A percentile compares a stretch with the other conserved stretches of the same genome.
phyloP scores from a whole-genome alignment of 164 flowering plant genomes.

The Stephania japonica region DNA sequence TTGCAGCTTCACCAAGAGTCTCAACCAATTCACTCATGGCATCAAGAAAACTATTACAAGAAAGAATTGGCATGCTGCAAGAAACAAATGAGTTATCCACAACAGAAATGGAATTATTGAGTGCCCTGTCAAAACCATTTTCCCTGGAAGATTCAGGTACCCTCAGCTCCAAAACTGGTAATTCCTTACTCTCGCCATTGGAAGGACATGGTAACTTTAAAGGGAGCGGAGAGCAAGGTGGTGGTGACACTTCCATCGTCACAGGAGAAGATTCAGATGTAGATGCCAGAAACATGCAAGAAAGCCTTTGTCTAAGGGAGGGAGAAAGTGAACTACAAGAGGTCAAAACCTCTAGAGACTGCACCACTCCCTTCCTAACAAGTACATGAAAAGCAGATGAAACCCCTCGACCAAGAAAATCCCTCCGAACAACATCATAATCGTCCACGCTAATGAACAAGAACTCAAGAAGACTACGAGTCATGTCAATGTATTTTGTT shows the following conservation, averaged over 20 bases:
- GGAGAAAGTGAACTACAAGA: conserved; percentile 50
- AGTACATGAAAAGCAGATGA: conserved; percentile 50
- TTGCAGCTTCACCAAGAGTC: conserved; percentile 22
- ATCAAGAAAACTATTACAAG: conserved; percentile 11
- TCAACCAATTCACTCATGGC: conserved; percentile 21
- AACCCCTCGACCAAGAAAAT: conserved; percentile 49
- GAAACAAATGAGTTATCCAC: conserved; percentile 11
- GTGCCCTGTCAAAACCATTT: conserved; percentile 7
- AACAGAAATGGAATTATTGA: conserved; percentile 10
- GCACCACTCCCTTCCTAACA: conserved; percentile 54
- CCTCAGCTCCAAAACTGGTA: conserved; percentile 4
- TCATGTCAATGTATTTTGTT: conserved; percentile 58
- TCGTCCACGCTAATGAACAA: conserved; percentile 59
- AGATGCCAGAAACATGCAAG: conserved; percentile 12
- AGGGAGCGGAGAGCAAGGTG: conserved; percentile 9
- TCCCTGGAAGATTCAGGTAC: conserved; percentile 3
- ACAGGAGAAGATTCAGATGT: conserved; percentile 15
- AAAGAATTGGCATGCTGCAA: conserved; percentile 4
- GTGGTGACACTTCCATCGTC: conserved; percentile 6
- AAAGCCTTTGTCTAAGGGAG: conserved; percentile 44
- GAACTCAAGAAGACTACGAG: conserved; percentile 68
- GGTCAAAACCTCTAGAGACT: conserved; percentile 50
- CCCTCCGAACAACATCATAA: conserved; percentile 49
- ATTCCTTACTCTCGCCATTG: conserved; percentile 4
- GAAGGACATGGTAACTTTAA: conserved; percentile 13